Conservation (phyloP, 208 protist genomes). For the Leishmania arabica region DNA sequence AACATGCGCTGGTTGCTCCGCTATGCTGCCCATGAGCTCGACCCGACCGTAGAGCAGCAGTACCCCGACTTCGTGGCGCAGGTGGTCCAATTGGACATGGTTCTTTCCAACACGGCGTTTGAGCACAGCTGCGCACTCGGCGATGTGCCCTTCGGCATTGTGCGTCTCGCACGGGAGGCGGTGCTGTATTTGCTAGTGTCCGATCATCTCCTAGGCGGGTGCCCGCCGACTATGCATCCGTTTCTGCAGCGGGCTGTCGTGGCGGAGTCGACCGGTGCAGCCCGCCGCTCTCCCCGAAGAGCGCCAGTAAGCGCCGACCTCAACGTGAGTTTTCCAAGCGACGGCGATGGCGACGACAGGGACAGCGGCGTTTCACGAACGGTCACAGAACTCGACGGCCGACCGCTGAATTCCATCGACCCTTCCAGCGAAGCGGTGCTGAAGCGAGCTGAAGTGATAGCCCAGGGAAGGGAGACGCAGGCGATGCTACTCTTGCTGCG, state of each 20-base stretch:
- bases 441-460: not conserved
- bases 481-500: constrained; percentile 45
- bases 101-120: constrained; percentile 30
- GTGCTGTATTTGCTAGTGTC: constrained; percentile 72
- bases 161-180: constrained; percentile 51
- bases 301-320: constrained; percentile 7
- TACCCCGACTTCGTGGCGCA: constrained; percentile 41
- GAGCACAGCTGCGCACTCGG: constrained; percentile 28
- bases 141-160: constrained; percentile 42
- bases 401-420: constrained; percentile 1
- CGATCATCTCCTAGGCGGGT: constrained; percentile 63
- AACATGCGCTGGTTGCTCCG: constrained; percentile 74
- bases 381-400: constrained; percentile 4
- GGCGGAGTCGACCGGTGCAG: not conserved
- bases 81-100: constrained; percentile 23
- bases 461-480: constrained; percentile 19
- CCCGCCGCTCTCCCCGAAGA: not conserved
- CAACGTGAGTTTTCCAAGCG: constrained; percentile 23
- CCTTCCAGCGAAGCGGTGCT: not conserved
- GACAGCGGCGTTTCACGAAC: not conserved
- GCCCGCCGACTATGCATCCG: constrained; percentile 74
- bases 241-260: constrained; percentile 44
- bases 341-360: not conserved
- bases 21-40: constrained; percentile 42
- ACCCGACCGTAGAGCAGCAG: constrained; percentile 46